Percentiles rank a stretch among this genome's conserved stretches.
Evolutionary conservation across 202 grass and related monocot species (phyloP).

Genomic region (Schoenoplectus triqueter): DNA sequence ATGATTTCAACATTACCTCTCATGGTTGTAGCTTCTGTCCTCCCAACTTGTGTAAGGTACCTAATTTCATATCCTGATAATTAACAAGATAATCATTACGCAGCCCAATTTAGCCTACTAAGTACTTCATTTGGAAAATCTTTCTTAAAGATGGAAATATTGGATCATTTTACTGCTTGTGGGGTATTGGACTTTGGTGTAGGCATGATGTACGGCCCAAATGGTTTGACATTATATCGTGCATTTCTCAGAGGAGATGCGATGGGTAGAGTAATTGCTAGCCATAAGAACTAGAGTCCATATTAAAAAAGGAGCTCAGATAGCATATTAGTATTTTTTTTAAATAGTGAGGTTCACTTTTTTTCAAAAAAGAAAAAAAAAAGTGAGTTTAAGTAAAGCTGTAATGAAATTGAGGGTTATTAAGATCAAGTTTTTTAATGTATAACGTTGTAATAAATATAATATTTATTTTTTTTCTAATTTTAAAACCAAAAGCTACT

Average conservation of each 20-base stretch:
- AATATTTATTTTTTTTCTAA: not conserved
- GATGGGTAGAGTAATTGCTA: not conserved
- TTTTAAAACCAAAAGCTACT: not conserved
- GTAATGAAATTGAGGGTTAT: not conserved
- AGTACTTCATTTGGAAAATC: not conserved
- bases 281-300: not conserved
- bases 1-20: constrained; percentile 39
- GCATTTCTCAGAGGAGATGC: not conserved
- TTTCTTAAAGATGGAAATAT: not conserved
- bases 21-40: constrained; percentile 52
- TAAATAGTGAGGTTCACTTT: too few species aligned
- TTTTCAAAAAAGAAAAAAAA: not conserved
- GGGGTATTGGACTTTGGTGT: not conserved
- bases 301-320: not conserved
- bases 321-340: not conserved
- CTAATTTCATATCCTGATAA: not conserved
- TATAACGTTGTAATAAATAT: not conserved
- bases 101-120: not conserved
- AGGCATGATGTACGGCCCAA: constrained; percentile 2
- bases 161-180: not conserved
- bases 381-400: not conserved
- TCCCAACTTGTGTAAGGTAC: constrained; percentile 58
- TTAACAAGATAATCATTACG: not conserved
- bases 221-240: not conserved
- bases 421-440: constrained; percentile 4